phyloP scores from a whole-genome alignment of 768 basidiomycete species.

The Mycena albidolilacea region DNA sequence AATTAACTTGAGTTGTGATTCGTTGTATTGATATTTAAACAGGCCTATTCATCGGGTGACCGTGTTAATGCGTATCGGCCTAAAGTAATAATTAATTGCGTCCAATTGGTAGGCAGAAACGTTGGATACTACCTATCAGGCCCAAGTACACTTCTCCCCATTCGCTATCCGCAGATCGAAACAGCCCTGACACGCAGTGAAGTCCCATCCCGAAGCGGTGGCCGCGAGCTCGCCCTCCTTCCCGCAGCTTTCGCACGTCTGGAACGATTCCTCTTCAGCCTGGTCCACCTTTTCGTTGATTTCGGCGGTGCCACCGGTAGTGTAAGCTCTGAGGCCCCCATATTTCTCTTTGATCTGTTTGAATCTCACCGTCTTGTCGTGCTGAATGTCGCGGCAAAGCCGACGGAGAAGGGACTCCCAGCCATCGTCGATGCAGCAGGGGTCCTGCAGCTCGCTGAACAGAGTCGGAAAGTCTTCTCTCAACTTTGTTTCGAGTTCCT shows the following conservation, averaged over 20 bases:
- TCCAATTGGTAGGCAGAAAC: too few species aligned
- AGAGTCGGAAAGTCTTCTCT: slow-evolving; percentile 4
- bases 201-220: not conserved
- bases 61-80: too few species aligned
- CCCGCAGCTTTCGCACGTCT: slow-evolving; percentile 23
- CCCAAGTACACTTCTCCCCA: not conserved
- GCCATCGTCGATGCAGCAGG: not conserved
- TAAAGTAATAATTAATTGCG: too few species aligned
- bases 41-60: too few species aligned
- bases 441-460: too few species aligned
- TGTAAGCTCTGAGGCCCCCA: slow-evolving; percentile 13
- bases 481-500: not conserved
- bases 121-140: too few species aligned
- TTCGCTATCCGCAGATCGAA: not conserved
- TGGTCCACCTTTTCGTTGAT: not conserved
- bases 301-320: not conserved
- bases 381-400: slow-evolving; percentile 1
- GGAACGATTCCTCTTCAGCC: slow-evolving; percentile 3
- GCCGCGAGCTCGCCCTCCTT: slow-evolving; percentile 3
- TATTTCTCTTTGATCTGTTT: slow-evolving; percentile 25
- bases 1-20: too few species aligned
- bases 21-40: too few species aligned
- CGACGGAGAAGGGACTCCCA: slow-evolving; percentile 17
- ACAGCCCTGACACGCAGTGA: slow-evolving; percentile 6
- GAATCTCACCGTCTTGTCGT: not conserved